Percentiles rank a stretch among this genome's conserved stretches.
These are phyloP conservation scores for Sphagnum magellanicum DNA, from an alignment of 228 moss, liverwort and hornwort species.

Conservation along the genomic window DNA sequence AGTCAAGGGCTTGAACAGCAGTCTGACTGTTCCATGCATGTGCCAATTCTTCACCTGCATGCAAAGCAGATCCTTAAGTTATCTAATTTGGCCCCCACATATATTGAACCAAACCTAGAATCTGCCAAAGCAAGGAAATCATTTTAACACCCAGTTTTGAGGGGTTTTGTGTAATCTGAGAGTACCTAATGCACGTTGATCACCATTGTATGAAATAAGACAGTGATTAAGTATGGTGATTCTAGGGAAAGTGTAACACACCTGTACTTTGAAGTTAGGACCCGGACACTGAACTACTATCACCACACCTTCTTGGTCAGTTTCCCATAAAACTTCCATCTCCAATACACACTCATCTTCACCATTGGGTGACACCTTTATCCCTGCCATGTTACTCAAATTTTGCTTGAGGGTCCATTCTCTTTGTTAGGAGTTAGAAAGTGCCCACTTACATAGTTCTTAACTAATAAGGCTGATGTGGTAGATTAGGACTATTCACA, in stretches of 20 bases:
- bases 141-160: no score
- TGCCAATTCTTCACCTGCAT: constrained; percentile 68
- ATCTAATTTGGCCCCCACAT: no score
- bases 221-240: no score
- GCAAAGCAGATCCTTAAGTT: neutral
- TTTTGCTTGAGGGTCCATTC: no score
- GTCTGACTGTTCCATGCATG: constrained; percentile 56
- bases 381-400: constrained; percentile 30
- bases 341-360: constrained; percentile 69
- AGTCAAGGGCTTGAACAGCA: constrained; percentile 78
- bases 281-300: constrained; percentile 63
- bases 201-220: no score
- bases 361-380: constrained; percentile 42
- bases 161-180: no score
- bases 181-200: no score
- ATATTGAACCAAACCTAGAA: no score
- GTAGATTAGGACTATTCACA: neutral
- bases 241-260: constrained; percentile 3
- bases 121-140: no score
- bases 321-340: constrained; percentile 57
- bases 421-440: no score
- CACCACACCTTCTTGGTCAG: constrained; percentile 48
- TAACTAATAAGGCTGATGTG: neutral
- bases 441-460: neutral
- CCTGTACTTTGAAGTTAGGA: constrained; percentile 77